Evolutionary conservation across 2,329 filamentous ascomycete genomes (phyloP), one percentile per base, ranked within the genome.

Genomic region (Paecilomyces dactylethromorphus): DNA sequence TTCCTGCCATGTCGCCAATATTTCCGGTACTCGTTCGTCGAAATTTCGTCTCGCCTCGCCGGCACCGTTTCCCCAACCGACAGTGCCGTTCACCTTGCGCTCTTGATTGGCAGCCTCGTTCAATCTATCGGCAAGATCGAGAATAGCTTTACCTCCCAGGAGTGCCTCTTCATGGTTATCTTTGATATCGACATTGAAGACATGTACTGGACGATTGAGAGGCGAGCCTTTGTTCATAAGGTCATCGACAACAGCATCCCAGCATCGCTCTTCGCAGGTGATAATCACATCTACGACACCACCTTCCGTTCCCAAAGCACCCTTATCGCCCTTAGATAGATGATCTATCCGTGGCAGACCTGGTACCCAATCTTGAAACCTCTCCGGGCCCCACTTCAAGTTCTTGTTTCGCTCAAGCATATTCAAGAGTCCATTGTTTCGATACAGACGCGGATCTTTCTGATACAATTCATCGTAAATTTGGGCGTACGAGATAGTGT

Each of bases 181-280:
- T 74, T 90, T 93, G 70, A 99, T 99, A 72, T 99, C 94, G 57
- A 99, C 89, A 68, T 99, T 99, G 80, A 99, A 96, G 58, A 99
- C 91, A 71, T 99, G 94, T 0, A 99, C 94, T 0, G 94, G 92
- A 1, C 91, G 82, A 74, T 99, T 99, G 59, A 99, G 80, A 3
- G 90, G 89, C 0, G 89, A 86, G 7, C 93, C 94, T 62, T 95
- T 85, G 67, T 87, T 90, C 62, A 96, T 85, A 56, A 99, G 80
- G 72, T 99, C 93, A 68, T 99, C 94, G 11, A 99, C 84, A 33
- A 99, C 94, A 3, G 94, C 92, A 75, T 99, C 94, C 91, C 95
- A 99, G 72, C 94, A 99, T 61, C 94, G 83, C 77, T 99, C 94
- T 74, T 99, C 94, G 71, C 94, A 99, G 0, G 94, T 99, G 65